Evolutionary conservation across 169 alveolate genomes (phyloP).

Genomic region (Hepatocystis sp.): DNA sequence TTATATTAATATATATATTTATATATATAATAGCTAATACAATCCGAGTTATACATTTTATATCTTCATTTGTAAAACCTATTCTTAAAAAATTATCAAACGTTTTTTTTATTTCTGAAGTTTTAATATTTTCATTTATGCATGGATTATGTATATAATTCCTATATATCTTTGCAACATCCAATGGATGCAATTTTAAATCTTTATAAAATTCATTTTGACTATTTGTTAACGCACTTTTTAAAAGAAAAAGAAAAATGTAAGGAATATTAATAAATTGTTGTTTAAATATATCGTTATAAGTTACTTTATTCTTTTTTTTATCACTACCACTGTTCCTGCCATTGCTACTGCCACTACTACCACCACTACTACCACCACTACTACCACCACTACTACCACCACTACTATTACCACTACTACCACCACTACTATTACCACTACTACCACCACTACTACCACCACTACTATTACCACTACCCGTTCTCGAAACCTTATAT

Average conservation of each 20-base stretch:
- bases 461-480: too few relatives aligned
- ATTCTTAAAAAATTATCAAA: constrained; percentile 28
- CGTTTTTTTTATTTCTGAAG: constrained; percentile 11
- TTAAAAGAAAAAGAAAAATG: constrained; percentile 55
- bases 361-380: not conserved
- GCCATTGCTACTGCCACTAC: not conserved
- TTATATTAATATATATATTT: constrained; percentile 63
- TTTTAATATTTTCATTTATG: constrained; percentile 5
- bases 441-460: too few relatives aligned
- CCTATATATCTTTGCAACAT: constrained; percentile 51
- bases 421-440: too few relatives aligned
- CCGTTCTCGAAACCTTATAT: too few relatives aligned
- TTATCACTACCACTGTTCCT: constrained; percentile 3
- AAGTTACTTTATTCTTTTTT: not conserved
- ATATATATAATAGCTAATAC: constrained; percentile 46
- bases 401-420: too few relatives aligned
- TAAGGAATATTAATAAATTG: constrained; percentile 34
- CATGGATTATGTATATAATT: constrained; percentile 51
- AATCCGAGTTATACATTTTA: constrained; percentile 26
- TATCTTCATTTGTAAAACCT: constrained; percentile 36
- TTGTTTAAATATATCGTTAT: not conserved
- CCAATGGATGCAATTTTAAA: constrained; percentile 58
- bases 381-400: too few relatives aligned
- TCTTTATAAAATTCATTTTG: constrained; percentile 19
- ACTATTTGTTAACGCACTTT: constrained; percentile 7